phyloP scores from a whole-genome alignment of 257 asterid genomes.

The Salvia splendens region DNA sequence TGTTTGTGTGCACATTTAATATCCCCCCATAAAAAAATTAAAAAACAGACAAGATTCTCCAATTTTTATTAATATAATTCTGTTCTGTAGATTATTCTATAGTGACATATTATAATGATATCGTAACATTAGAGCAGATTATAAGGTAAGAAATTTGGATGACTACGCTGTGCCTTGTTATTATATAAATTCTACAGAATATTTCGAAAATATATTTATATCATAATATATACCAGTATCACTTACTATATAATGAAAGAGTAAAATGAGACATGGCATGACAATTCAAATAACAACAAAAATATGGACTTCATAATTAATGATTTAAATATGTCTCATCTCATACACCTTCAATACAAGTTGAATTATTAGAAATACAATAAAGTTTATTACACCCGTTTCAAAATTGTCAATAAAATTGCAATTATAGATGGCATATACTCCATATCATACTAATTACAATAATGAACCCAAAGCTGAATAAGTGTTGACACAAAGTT shows the following conservation, averaged over 20 bases:
- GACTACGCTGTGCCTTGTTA: too few relatives aligned
- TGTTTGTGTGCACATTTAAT: conserved; percentile 28
- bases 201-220: neutral
- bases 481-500: conserved; percentile 2
- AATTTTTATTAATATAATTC: neutral
- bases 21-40: neutral
- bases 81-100: neutral
- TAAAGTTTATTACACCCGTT: conserved; percentile 13
- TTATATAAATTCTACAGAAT: neutral
- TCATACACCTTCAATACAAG: neutral
- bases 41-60: neutral
- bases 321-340: neutral
- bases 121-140: neutral
- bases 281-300: neutral
- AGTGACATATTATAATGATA: neutral
- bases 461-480: conserved; percentile 9
- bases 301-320: neutral
- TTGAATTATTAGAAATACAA: conserved; percentile 1
- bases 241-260: neutral
- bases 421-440: conserved; percentile 8
- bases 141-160: neutral
- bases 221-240: neutral
- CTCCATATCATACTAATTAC: neutral
- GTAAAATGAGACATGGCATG: neutral
- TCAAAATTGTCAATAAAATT: neutral